Evolutionary conservation across 2,329 filamentous ascomycete species (phyloP), one percentile per base, ranked within the genome.

Genomic region (Rhynchosporium graminicola): DNA sequence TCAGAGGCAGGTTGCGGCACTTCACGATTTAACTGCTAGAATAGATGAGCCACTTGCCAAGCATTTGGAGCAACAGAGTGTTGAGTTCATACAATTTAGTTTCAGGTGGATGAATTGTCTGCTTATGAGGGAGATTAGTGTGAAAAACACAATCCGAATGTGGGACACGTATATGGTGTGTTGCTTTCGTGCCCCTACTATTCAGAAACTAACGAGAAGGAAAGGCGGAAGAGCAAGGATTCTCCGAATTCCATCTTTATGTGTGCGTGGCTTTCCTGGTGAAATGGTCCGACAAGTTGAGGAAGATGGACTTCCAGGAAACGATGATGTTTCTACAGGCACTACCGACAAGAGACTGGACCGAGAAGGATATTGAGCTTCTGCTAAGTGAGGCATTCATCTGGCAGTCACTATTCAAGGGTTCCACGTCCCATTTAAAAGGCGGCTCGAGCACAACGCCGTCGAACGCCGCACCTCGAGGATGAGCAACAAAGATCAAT

Each of bases 81-180:
- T 99, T 33, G 95, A 99, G 74, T 99, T 99, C 73, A 99, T 99
- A 72, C 95, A 99, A 74, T 99, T 99, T 78, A 97, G 92, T 77
- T 99, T 99, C 75, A 85, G 95, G 61, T 99, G 95, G 95, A 99
- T 99, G 95, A 99, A 99, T 73, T 99, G 95, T 76, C 84, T 99
- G 58, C 81, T 99, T 68, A 99, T 99, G 95, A 86, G 95, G 67
- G 95, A 99, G 78, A 90, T 99, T 68, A 97, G 90, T 74, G 94
- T 99, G 62, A 91, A 88, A 75, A 98, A 97, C 75, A 97, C 92
- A 0, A 96, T 99, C 67, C 84, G 95, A 70, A 99, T 99, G 95
- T 99, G 95, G 95, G 95, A 99, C 77, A 99, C 95, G 31, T 99
- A 99, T 78, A 85, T 99, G 79, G 94, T 97, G 80, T 74, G 87